phyloP scores from a whole-genome alignment of 305 asterid genomes.

The Ilex paraguariensis region DNA sequence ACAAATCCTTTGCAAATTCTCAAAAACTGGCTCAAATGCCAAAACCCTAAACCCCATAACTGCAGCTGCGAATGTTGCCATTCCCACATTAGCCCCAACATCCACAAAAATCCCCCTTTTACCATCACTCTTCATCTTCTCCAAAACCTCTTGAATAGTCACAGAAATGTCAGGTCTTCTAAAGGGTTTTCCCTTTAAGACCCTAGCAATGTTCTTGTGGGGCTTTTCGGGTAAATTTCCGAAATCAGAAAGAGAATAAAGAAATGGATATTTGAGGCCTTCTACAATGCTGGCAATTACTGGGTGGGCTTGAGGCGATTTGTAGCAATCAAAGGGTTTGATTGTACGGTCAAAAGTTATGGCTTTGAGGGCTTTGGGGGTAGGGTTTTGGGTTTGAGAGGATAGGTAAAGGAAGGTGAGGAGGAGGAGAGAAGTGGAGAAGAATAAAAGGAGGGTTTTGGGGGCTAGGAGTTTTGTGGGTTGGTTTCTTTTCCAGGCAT shows the following conservation, averaged over 20 bases:
- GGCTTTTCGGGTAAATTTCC: constrained; percentile 93
- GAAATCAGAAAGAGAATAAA: constrained; percentile 80
- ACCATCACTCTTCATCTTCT: constrained; percentile 38
- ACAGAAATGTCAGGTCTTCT: constrained; percentile 84
- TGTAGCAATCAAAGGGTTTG: constrained; percentile 63
- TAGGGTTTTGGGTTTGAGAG: constrained; percentile 51
- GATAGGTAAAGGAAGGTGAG: constrained; percentile 69
- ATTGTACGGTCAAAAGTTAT: constrained; percentile 31
- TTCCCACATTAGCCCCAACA: constrained; percentile 97
- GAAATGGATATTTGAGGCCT: constrained; percentile 82
- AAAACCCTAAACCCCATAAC: constrained; percentile 88
- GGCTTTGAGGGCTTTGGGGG: constrained; percentile 19
- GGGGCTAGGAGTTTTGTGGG: constrained; percentile 54
- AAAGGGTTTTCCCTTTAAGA: constrained; percentile 82
- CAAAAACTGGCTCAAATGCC: constrained; percentile 93
- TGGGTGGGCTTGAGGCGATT: constrained; percentile 80
- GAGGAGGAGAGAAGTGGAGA: constrained; percentile 66
- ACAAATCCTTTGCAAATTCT: constrained; percentile 92
- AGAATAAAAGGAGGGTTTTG: constrained; percentile 64
- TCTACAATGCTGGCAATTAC: constrained; percentile 84
- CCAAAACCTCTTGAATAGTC: constrained; percentile 76
- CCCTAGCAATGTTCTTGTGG: constrained; percentile 82
- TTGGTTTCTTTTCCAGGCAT: constrained; percentile 84
- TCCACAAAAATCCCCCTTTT: constrained; percentile 63
- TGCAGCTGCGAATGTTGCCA: constrained; percentile 96